These are phyloP conservation scores for Chaetomium cochliodes DNA, from an alignment of 495 filamentous ascomycete species.

Conservation along the genomic window DNA sequence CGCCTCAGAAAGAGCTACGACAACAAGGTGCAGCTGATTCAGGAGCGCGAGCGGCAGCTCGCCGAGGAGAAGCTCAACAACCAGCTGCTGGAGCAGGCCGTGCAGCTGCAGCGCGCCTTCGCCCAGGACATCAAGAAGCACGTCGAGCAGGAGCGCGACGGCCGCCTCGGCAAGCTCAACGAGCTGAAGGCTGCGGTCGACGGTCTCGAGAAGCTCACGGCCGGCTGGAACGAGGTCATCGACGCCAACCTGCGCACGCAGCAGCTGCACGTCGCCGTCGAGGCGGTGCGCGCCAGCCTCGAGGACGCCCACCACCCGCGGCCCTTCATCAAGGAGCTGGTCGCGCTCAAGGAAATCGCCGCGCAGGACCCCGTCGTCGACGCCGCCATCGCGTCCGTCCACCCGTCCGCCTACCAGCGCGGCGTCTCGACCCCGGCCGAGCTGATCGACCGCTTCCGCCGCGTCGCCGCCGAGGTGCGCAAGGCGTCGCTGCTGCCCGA, in stretches of 20 bases:
- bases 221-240: conserved; percentile 81
- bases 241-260: conserved; percentile 89
- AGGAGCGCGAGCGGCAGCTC: conserved; percentile 69
- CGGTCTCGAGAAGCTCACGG: conserved; percentile 80
- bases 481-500: conserved; percentile 91
- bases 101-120: conserved; percentile 81
- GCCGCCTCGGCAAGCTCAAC: conserved; percentile 78
- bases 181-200: conserved; percentile 73
- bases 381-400: conserved; percentile 90
- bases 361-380: conserved; percentile 76
- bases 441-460: conserved; percentile 92
- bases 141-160: conserved; percentile 85
- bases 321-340: conserved; percentile 86
- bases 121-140: conserved; percentile 70
- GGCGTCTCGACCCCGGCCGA: conserved; percentile 79
- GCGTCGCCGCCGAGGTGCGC: conserved; percentile 88
- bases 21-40: conserved; percentile 71
- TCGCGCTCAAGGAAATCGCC: conserved; percentile 90
- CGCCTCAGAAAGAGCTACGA: conserved; percentile 72
- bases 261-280: conserved; percentile 90
- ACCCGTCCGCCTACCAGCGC: conserved; percentile 88
- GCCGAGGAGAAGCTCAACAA: conserved; percentile 79
- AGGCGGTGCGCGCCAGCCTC: conserved; percentile 80
- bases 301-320: conserved; percentile 69
- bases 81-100: conserved; percentile 84